Evolutionary conservation across 148 eudicot species (phyloP).

Genomic region (Fagopyrum homotropicum): DNA sequence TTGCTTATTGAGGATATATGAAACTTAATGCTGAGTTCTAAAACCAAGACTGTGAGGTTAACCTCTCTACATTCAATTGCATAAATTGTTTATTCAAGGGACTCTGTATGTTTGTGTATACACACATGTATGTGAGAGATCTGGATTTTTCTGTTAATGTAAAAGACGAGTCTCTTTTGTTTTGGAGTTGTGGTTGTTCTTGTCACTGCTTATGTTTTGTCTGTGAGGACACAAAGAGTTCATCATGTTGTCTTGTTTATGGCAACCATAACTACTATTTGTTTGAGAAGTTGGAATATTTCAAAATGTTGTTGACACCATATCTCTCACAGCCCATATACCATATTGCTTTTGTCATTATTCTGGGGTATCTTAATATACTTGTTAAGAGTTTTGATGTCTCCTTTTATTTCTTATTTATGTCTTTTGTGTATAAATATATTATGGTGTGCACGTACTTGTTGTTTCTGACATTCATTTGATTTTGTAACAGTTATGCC

Average conservation of each 20-base stretch:
- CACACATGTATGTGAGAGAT: too few relatives aligned
- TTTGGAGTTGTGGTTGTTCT: too few relatives aligned
- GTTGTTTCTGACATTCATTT: not conserved
- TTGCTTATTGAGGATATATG: not conserved
- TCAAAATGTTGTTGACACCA: not conserved
- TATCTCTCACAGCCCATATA: not conserved
- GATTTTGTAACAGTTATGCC: slow-evolving; percentile 68
- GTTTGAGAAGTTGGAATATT: not conserved
- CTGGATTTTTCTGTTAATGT: too few relatives aligned
- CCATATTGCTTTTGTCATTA: not conserved
- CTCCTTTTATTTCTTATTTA: not conserved
- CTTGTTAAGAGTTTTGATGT: not conserved
- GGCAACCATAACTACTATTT: too few relatives aligned
- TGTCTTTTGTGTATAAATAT: too few relatives aligned
- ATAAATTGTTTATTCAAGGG: not conserved
- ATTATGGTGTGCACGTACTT: not conserved
- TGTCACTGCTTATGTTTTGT: too few relatives aligned
- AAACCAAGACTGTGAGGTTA: not conserved
- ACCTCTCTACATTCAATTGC: not conserved
- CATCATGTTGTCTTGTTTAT: too few relatives aligned
- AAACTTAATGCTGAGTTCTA: not conserved
- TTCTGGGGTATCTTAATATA: not conserved
- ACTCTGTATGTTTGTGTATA: too few relatives aligned
- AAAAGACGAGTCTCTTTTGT: too few relatives aligned
- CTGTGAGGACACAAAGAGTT: too few relatives aligned